Conservation (phyloP, 148 eudicot species). For the Camellia lanceoleosa region DNA sequence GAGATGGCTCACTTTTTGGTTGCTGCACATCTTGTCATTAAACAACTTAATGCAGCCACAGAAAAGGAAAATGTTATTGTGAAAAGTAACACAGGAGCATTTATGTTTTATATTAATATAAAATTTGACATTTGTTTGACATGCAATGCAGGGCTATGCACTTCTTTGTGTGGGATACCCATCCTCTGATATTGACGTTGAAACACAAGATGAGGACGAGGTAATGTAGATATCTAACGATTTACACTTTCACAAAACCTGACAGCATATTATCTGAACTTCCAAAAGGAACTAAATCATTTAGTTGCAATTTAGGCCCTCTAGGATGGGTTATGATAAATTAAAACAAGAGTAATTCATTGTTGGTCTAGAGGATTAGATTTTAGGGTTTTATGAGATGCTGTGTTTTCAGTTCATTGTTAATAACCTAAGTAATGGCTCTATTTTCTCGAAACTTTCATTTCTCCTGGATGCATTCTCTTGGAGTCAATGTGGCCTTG, state of each 20-base stretch:
- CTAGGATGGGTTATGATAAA: not conserved
- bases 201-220: conserved; percentile 99
- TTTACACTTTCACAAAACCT: not conserved
- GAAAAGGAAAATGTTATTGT: not conserved
- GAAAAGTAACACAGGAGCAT: not conserved
- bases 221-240: conserved; percentile 30
- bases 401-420: not conserved
- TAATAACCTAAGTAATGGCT: not conserved
- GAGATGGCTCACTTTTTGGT: not conserved
- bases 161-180: conserved; percentile 97
- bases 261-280: not conserved
- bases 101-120: not conserved
- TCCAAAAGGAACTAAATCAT: not conserved
- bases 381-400: not conserved
- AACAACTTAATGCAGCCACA: not conserved
- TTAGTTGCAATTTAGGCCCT: not conserved
- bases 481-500: not conserved
- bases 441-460: conserved; percentile 3
- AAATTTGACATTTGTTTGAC: not conserved
- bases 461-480: not conserved
- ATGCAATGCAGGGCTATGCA: conserved; percentile 77
- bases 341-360: not conserved
- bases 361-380: not conserved
- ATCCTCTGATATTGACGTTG: conserved; percentile 86
- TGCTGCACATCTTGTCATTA: not conserved